A percentile compares a stretch with the other conserved stretches of the same genome.
These are phyloP conservation scores for Diutina mesorugosa DNA, from an alignment of 1,139 yeast genomes.

Conservation along the genomic window DNA sequence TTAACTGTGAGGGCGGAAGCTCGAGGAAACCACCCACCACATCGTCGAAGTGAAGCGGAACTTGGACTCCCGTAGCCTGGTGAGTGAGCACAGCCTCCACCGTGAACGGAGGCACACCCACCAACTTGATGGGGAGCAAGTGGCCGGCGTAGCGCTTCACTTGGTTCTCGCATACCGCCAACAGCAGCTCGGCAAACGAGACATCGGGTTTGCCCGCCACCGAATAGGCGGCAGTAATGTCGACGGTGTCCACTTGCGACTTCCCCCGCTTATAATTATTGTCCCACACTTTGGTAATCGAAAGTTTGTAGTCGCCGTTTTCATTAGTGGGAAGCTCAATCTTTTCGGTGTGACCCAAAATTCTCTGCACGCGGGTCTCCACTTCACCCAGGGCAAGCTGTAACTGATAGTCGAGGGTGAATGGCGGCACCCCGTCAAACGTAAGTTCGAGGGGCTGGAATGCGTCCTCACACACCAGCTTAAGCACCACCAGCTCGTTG, in stretches of 20 bases:
- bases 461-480: conserved; percentile 20
- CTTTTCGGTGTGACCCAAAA: conserved; percentile 13
- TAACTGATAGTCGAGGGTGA: conserved; percentile 55
- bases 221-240: background rate
- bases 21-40: background rate
- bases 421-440: conserved; percentile 58
- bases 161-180: background rate
- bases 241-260: background rate
- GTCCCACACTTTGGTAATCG: background rate
- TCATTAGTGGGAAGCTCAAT: conserved; percentile 22
- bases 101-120: background rate
- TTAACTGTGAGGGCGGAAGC: background rate
- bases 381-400: conserved; percentile 42
- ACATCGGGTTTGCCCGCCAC: background rate
- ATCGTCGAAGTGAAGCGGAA: background rate
- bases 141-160: background rate
- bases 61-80: background rate
- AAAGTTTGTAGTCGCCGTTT: conserved; percentile 44
- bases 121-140: background rate
- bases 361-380: conserved; percentile 21
- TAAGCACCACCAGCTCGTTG: conserved; percentile 8
- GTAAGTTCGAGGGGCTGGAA: conserved; percentile 10
- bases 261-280: background rate
- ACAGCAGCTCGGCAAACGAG: background rate
- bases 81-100: background rate